Percentiles rank a stretch among this genome's conserved stretches.
phyloP scores from a whole-genome alignment of 805 yeast species.

The Tetrapisispora nanseiensis region DNA sequence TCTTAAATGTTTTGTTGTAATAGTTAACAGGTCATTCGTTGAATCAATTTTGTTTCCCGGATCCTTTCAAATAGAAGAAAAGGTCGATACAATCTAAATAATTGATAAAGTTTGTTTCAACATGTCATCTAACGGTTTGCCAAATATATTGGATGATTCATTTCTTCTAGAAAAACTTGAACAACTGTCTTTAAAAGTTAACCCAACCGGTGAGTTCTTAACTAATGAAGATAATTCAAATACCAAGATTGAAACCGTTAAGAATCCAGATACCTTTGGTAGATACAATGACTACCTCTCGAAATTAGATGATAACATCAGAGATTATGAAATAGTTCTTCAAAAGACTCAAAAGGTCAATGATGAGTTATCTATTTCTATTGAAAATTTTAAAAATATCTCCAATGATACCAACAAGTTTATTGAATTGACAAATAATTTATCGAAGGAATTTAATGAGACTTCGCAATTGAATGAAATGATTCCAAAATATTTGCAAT shows the following conservation, averaged over 20 bases:
- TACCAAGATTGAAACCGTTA: neutral
- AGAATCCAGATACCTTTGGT: slow-evolving; percentile 7
- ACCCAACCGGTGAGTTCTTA: neutral
- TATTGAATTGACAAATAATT: slow-evolving; percentile 35
- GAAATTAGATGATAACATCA: slow-evolving; percentile 26
- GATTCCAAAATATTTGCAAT: slow-evolving; percentile 48
- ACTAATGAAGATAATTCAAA: neutral
- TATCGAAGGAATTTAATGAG: slow-evolving; percentile 38
- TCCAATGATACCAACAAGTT: slow-evolving; percentile 30
- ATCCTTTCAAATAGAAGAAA: too few species aligned
- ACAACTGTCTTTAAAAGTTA: slow-evolving; percentile 9
- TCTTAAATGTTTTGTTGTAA: too few species aligned
- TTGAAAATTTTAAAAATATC: slow-evolving; percentile 28
- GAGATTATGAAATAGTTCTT: slow-evolving; percentile 33
- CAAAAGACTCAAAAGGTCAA: slow-evolving; percentile 31
- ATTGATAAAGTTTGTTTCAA: neutral
- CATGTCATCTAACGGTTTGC: neutral
- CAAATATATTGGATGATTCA: slow-evolving; percentile 22
- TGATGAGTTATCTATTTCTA: slow-evolving; percentile 22
- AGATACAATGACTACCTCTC: slow-evolving; percentile 14
- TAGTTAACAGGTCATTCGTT: too few species aligned
- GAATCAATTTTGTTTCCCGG: too few species aligned
- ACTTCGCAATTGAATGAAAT: slow-evolving; percentile 45
- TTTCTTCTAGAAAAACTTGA: slow-evolving; percentile 17
- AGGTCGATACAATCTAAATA: neutral